Conservation (phyloP, 331 rosid genomes). For the Quercus phellos region DNA sequence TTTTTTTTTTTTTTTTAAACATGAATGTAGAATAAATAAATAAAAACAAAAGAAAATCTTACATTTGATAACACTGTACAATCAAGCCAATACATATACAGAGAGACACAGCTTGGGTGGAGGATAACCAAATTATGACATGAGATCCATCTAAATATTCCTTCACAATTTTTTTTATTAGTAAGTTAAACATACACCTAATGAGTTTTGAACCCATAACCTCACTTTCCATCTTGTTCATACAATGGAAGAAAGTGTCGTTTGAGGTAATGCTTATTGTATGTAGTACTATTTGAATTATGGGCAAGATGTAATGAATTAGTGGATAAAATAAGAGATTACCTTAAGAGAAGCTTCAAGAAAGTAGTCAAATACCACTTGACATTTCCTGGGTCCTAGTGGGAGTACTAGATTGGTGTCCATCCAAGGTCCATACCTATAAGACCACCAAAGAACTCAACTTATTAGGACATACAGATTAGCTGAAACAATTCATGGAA, state of each 20-base stretch:
- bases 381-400: slow-evolving; percentile 70
- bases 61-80: too few species aligned
- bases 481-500: slow-evolving; percentile 2
- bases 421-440: slow-evolving; percentile 98
- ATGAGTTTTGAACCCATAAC: too few species aligned
- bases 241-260: too few species aligned
- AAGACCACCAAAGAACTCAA: slow-evolving; percentile 14
- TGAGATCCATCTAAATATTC: not conserved
- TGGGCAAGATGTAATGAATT: not conserved
- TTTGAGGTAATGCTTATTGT: too few species aligned
- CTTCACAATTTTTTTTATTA: too few species aligned
- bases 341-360: slow-evolving; percentile 72
- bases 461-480: not conserved
- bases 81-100: too few species aligned
- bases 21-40: too few species aligned
- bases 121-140: not conserved
- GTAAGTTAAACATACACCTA: too few species aligned
- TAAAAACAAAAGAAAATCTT: too few species aligned
- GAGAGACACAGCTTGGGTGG: too few species aligned
- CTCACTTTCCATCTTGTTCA: too few species aligned
- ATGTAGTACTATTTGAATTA: not conserved
- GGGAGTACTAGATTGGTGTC: slow-evolving; percentile 93
- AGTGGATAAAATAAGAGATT: slow-evolving; percentile 17
- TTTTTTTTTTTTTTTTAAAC: too few species aligned
- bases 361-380: slow-evolving; percentile 76